Conservation (phyloP, 306 rosid species). For the Vigna unguiculata region DNA sequence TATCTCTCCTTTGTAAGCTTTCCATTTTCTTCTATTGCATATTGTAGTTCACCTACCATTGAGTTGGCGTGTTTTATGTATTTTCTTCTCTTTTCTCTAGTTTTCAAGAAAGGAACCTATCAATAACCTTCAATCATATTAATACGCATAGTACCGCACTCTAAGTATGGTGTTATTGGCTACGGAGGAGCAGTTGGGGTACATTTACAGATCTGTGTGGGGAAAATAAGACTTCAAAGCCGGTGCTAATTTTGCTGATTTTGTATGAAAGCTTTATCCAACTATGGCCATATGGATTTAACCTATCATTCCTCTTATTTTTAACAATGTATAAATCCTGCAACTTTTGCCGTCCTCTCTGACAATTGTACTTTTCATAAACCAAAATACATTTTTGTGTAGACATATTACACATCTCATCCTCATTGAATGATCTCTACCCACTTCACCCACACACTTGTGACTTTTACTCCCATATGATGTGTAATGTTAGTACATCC, state of each 20-base stretch:
- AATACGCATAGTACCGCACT: no score
- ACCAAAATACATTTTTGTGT: neutral
- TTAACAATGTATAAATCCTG: slow-evolving; percentile 1
- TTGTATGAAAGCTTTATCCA: neutral
- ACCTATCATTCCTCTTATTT: neutral
- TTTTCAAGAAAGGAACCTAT: no score
- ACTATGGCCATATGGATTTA: neutral
- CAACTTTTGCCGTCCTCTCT: slow-evolving; percentile 2
- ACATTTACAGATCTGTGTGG: neutral
- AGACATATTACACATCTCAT: neutral
- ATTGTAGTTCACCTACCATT: no score
- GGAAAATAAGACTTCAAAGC: slow-evolving; percentile 23
- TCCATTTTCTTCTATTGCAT: no score
- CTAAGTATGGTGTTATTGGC: no score
- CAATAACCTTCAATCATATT: no score
- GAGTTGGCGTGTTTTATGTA: no score
- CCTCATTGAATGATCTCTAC: neutral
- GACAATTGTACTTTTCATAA: neutral
- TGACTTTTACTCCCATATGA: neutral
- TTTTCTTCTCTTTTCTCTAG: no score
- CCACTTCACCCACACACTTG: neutral
- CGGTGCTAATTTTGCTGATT: neutral
- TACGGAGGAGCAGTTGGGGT: no score
- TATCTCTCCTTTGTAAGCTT: no score
- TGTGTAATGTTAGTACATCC: neutral